A percentile compares a stretch with the other conserved stretches of the same genome.
phyloP scores from a whole-genome alignment of 495 filamentous ascomycete species.

The Annulohypoxylon stygium region DNA sequence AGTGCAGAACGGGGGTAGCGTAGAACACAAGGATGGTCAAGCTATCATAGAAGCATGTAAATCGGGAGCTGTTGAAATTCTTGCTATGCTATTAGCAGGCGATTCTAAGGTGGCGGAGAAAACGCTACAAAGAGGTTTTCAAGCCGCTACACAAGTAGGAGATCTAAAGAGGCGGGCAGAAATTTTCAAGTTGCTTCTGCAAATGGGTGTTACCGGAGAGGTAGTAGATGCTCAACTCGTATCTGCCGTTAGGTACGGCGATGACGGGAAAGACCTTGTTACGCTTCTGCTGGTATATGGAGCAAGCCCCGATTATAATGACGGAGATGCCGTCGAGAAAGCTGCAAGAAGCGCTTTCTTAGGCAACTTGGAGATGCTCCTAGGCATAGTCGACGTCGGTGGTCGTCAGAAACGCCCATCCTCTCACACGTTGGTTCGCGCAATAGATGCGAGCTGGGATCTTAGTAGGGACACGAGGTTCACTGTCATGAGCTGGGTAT shows the following conservation, averaged over 20 bases:
- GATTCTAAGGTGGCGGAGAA: conserved; percentile 49
- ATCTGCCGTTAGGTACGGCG: conserved; percentile 58
- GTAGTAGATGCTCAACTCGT: conserved; percentile 60
- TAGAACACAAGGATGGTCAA: conserved; percentile 61
- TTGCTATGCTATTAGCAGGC: conserved; percentile 57
- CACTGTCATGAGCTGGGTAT: conserved; percentile 59
- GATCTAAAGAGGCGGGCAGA: conserved; percentile 56
- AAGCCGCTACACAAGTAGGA: conserved; percentile 58
- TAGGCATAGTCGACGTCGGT: conserved; percentile 54
- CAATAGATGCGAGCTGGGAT: conserved; percentile 60
- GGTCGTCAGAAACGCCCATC: conserved; percentile 54
- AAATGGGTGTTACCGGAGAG: conserved; percentile 57
- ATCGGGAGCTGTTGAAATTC: conserved; percentile 54
- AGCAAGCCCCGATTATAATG: conserved; percentile 59
- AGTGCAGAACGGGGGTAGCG: conserved; percentile 56
- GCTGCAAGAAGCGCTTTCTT: conserved; percentile 58
- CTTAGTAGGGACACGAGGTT: conserved; percentile 57
- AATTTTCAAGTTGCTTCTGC: conserved; percentile 58
- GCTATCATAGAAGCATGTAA: conserved; percentile 61
- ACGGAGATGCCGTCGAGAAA: conserved; percentile 63
- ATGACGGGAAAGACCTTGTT: conserved; percentile 58
- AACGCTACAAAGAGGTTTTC: conserved; percentile 58
- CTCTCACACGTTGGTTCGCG: conserved; percentile 54
- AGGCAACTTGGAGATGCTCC: conserved; percentile 58
- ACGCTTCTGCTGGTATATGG: conserved; percentile 58